phyloP scores from a whole-genome alignment of 108 stramenopile genomes.

The Ochromonas danica region DNA sequence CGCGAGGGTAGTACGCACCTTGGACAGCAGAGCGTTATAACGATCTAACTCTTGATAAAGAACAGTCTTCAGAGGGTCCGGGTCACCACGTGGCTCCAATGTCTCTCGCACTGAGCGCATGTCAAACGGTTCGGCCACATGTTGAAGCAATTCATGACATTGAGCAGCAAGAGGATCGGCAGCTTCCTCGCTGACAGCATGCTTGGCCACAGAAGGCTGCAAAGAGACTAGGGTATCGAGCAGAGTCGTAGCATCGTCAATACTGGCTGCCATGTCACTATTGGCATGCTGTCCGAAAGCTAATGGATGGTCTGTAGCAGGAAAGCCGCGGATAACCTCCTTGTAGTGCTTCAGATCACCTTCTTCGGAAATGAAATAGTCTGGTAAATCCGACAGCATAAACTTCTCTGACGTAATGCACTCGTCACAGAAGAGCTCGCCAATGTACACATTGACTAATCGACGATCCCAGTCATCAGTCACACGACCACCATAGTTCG shows the following conservation, averaged over 20 bases:
- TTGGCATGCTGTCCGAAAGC: conserved; percentile 70
- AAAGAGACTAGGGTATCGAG: conserved; percentile 51
- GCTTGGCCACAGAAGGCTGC: conserved; percentile 52
- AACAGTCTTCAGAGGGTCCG: conserved; percentile 66
- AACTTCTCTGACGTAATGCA: conserved; percentile 51
- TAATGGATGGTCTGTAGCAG: conserved; percentile 57
- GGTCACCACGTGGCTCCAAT: conserved; percentile 53
- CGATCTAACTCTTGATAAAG: conserved; percentile 63
- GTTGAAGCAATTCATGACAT: conserved; percentile 40
- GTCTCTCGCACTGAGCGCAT: conserved; percentile 32
- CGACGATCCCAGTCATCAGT: conserved; percentile 68
- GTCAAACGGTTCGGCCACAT: conserved; percentile 55
- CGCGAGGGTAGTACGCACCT: conserved; percentile 39
- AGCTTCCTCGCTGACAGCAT: conserved; percentile 41
- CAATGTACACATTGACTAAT: conserved; percentile 62
- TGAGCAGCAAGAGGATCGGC: conserved; percentile 52
- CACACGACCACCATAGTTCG: conserved; percentile 69
- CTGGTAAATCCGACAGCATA: conserved; percentile 39
- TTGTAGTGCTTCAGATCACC: conserved; percentile 58
- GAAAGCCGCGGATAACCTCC: conserved; percentile 51
- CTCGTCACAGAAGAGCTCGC: conserved; percentile 60
- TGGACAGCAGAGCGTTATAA: conserved; percentile 56
- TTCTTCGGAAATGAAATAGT: conserved; percentile 58
- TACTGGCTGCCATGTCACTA: conserved; percentile 60
- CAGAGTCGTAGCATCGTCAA: conserved; percentile 57